Evolutionary conservation across 2,329 filamentous ascomycete genomes (phyloP).

Genomic region (Monilinia vaccinii-corymbosi): DNA sequence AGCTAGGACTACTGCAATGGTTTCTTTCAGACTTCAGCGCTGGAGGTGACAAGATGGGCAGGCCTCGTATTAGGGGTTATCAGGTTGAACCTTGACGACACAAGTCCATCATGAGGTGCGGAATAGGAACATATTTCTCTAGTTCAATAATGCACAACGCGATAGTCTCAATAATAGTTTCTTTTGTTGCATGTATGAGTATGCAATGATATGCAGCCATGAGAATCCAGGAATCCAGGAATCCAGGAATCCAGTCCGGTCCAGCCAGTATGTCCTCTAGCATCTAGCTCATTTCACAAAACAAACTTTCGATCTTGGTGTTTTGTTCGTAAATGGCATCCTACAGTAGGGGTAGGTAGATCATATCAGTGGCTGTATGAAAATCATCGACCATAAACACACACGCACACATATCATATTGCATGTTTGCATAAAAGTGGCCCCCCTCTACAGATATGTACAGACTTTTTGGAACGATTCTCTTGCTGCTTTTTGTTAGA

Average conservation of each 20-base stretch:
- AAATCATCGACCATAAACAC: not conserved
- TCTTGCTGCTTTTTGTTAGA: constrained; percentile 9
- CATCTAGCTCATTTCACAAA: not conserved
- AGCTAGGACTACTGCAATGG: too few species aligned
- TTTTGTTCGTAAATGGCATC: not conserved
- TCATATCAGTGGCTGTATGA: not conserved
- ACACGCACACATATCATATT: not conserved
- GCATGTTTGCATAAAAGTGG: constrained; percentile 9
- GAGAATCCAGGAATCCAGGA: too few species aligned
- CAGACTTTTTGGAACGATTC: not conserved
- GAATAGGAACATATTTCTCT: not conserved
- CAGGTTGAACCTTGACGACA: not conserved
- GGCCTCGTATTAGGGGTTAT: not conserved
- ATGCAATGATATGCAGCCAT: not conserved
- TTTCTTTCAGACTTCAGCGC: not conserved
- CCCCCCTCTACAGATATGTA: not conserved
- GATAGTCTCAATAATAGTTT: not conserved
- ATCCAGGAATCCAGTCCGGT: not conserved
- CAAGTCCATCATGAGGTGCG: not conserved
- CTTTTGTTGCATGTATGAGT: not conserved
- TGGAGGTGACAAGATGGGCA: not conserved
- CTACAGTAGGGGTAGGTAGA: not conserved
- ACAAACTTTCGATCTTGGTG: not conserved
- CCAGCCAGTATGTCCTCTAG: not conserved
- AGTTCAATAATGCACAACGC: not conserved